Evolutionary conservation across 805 yeast species (phyloP).

Genomic region (Metschnikowia cerradonensis): DNA sequence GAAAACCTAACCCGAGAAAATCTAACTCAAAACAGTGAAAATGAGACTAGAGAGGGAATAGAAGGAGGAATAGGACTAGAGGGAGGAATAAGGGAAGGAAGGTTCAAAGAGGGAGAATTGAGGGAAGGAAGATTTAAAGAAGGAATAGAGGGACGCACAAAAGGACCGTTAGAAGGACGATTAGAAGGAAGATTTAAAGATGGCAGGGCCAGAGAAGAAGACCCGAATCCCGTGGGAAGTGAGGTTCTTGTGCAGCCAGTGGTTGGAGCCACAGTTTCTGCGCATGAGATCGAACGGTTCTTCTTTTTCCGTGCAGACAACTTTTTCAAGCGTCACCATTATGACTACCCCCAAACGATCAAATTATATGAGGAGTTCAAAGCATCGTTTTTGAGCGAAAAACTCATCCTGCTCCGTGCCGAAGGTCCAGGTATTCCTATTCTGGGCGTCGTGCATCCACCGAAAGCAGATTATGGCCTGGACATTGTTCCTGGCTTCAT

Average conservation of each 20-base stretch:
- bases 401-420: conserved; percentile 28
- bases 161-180: too few relatives aligned
- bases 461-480: background rate
- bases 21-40: too few relatives aligned
- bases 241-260: conserved; percentile 6
- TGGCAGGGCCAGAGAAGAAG: background rate
- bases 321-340: conserved; percentile 38
- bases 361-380: conserved; percentile 43
- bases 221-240: background rate
- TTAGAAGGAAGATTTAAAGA: too few relatives aligned
- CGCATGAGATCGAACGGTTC: conserved; percentile 36
- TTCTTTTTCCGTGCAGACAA: conserved; percentile 40
- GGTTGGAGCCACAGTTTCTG: background rate
- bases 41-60: too few relatives aligned
- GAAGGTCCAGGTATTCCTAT: background rate
- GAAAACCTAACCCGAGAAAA: background rate
- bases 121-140: too few relatives aligned
- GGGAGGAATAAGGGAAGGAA: too few relatives aligned
- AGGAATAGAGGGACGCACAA: too few relatives aligned
- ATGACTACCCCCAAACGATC: conserved; percentile 41
- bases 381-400: conserved; percentile 37
- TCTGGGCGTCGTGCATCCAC: background rate
- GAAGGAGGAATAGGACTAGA: too few relatives aligned
- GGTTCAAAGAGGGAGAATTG: too few relatives aligned
- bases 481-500: background rate